Percentiles rank a stretch among this genome's conserved stretches.
Evolutionary conservation across 2,329 filamentous ascomycete species (phyloP).

Genomic region (Pseudofabraea citricarpa): DNA sequence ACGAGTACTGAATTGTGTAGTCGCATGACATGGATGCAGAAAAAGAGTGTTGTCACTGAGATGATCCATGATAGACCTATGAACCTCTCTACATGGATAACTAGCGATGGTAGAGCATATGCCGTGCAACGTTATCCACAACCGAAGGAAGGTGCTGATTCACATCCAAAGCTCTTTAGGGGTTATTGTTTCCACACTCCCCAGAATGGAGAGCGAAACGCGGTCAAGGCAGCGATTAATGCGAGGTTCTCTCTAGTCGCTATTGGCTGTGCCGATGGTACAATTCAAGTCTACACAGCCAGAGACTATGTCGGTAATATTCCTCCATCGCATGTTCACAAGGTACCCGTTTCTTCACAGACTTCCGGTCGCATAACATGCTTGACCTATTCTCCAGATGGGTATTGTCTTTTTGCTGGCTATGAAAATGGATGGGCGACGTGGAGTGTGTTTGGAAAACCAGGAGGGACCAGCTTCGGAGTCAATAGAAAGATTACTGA

Average conservation of each 20-base stretch:
- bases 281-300: slow-evolving; percentile 84
- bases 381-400: slow-evolving; percentile 86
- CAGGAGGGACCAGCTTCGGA: slow-evolving; percentile 77
- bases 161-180: slow-evolving; percentile 65
- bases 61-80: slow-evolving; percentile 96
- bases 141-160: slow-evolving; percentile 33
- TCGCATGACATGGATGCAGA: slow-evolving; percentile 80
- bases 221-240: slow-evolving; percentile 78
- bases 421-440: slow-evolving; percentile 91
- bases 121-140: slow-evolving; percentile 72
- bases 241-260: slow-evolving; percentile 92
- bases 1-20: slow-evolving; percentile 87
- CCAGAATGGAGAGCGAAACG: slow-evolving; percentile 51
- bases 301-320: slow-evolving; percentile 93
- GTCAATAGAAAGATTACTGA: slow-evolving; percentile 59
- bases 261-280: slow-evolving; percentile 74
- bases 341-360: slow-evolving; percentile 59
- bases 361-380: slow-evolving; percentile 69
- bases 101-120: slow-evolving; percentile 80
- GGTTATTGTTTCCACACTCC: slow-evolving; percentile 89
- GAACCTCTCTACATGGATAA: slow-evolving; percentile 92
- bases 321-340: slow-evolving; percentile 75
- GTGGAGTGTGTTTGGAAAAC: slow-evolving; percentile 96
- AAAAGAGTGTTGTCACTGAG: slow-evolving; percentile 69
- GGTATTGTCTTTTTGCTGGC: slow-evolving; percentile 91